Evolutionary conservation across 2,329 filamentous ascomycete species (phyloP).

Genomic region (Arachnopeziza araneosa): DNA sequence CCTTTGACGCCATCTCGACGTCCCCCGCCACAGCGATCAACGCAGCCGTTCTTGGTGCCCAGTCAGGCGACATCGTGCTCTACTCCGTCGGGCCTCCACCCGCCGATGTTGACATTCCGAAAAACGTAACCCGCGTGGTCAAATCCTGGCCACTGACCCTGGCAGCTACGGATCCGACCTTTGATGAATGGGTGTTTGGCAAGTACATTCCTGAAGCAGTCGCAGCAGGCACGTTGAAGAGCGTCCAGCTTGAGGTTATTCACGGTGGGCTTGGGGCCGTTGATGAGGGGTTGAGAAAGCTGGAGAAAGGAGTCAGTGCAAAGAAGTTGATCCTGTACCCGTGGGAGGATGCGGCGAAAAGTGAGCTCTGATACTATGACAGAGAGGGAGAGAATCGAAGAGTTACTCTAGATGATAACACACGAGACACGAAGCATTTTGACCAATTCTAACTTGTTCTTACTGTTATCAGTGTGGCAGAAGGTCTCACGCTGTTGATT

Average conservation of each 20-base stretch:
- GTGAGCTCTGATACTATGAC: too few relatives aligned
- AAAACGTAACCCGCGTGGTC: slow-evolving; percentile 23
- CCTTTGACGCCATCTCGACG: slow-evolving; percentile 30
- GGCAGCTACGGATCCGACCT: slow-evolving; percentile 7
- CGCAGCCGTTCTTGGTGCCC: slow-evolving; percentile 21
- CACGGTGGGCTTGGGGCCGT: slow-evolving; percentile 5
- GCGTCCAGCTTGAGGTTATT: background rate
- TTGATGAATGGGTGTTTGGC: slow-evolving; percentile 1
- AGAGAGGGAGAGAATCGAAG: too few relatives aligned
- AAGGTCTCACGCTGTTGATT: too few relatives aligned
- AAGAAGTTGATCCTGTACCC: slow-evolving; percentile 25
- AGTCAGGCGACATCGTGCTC: slow-evolving; percentile 17
- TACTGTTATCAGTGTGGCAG: too few relatives aligned
- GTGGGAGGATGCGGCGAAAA: too few relatives aligned
- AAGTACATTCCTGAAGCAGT: background rate
- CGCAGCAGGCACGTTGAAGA: background rate
- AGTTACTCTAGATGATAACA: too few relatives aligned
- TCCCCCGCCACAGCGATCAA: slow-evolving; percentile 20
- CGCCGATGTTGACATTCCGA: slow-evolving; percentile 13
- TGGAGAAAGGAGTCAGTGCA: slow-evolving; percentile 30
- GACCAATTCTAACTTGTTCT: too few relatives aligned
- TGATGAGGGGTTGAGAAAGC: slow-evolving; percentile 16
- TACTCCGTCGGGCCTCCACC: slow-evolving; percentile 22
- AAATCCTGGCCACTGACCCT: slow-evolving; percentile 21
- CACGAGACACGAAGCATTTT: too few relatives aligned